These are phyloP conservation scores for Danielia reshetovae DNA, from an alignment of 805 yeast species.

Conservation along the genomic window DNA sequence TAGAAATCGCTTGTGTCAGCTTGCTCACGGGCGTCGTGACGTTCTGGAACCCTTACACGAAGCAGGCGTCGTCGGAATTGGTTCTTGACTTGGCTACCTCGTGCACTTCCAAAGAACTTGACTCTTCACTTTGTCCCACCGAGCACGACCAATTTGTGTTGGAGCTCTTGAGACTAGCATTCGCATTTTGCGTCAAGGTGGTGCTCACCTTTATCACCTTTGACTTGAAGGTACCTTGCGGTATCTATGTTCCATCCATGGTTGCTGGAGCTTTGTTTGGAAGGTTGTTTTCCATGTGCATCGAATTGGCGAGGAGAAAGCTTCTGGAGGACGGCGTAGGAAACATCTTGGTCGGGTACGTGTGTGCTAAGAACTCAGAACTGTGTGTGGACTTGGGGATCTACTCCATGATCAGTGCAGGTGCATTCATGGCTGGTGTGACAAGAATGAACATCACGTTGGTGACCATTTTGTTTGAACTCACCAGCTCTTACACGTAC, in stretches of 20 bases:
- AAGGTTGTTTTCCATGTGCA: constrained; percentile 41
- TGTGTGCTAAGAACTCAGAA: constrained; percentile 12
- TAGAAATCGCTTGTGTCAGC: constrained; percentile 45
- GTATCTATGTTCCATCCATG: constrained; percentile 93
- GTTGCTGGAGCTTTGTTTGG: constrained; percentile 89
- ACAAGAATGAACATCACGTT: constrained; percentile 53
- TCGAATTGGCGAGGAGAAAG: constrained; percentile 33
- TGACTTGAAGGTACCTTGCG: constrained; percentile 91
- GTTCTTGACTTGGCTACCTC: constrained; percentile 49
- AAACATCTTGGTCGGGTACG: not conserved
- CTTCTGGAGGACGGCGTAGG: not conserved
- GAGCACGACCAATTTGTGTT: constrained; percentile 21
- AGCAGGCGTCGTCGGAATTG: constrained; percentile 47
- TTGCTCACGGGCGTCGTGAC: constrained; percentile 44
- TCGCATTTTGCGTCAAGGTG: constrained; percentile 44
- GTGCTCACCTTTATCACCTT: constrained; percentile 72
- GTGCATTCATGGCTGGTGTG: constrained; percentile 55
- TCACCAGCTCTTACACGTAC: constrained; percentile 54
- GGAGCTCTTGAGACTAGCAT: constrained; percentile 29
- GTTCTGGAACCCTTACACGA: constrained; percentile 47
- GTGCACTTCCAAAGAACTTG: constrained; percentile 32
- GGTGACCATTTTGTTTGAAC: constrained; percentile 49
- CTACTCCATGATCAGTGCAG: constrained; percentile 53
- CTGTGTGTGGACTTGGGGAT: constrained; percentile 46
- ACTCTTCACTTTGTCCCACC: constrained; percentile 28